Evolutionary conservation across 192 early-diverging fungal genomes (phyloP), one percentile per base, ranked within the genome.

Genomic region (Backusella macrospora): DNA sequence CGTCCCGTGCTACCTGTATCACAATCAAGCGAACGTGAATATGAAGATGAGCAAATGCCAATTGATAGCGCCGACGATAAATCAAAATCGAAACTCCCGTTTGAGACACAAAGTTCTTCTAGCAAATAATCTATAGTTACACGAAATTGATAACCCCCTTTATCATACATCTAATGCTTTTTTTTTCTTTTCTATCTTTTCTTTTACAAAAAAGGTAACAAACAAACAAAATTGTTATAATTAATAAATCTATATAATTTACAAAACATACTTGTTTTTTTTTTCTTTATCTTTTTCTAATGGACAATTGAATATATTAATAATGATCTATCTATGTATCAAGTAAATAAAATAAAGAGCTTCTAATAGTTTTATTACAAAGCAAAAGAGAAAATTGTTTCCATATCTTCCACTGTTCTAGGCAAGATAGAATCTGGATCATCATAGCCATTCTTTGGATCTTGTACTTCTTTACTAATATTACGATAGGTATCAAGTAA

Each of bases 371-470:
- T 46, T 39, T 68, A 68, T 68, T 46, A 70, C 18, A 74, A 75
- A 62, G 76, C 81, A 37, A 82, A 78, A 6, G 82, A 80, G 34
- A 88, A 85, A 16, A 93, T 81, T 48, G 84, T 90, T 65, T 93
- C 91, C 23, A 95, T 88, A 68, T 95, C 93, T 44, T 90, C 89
- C 6, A 91, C 89, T 7, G 86, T 89, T 59, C 91, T 80, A 29
- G 81, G 73, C 29, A 92, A 80, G n/a, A 92, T 85, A 37, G 82
- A 83, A 6, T 83, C 82, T 5, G 90, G 89, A 73, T 86, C 86
- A 70, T 89, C 86, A 76, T 92, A 92, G 14, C 69, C 75, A 73
- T 88, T 90, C 44, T 62, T 71, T 12, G 89, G 90, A 75, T 92
- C 84, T 44, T 82, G 75, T 18, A 93, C 83, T 13, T 85, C 82